Base-by-base conservation (phyloP, 305 asterid species). In the Lippia alba region DNA sequence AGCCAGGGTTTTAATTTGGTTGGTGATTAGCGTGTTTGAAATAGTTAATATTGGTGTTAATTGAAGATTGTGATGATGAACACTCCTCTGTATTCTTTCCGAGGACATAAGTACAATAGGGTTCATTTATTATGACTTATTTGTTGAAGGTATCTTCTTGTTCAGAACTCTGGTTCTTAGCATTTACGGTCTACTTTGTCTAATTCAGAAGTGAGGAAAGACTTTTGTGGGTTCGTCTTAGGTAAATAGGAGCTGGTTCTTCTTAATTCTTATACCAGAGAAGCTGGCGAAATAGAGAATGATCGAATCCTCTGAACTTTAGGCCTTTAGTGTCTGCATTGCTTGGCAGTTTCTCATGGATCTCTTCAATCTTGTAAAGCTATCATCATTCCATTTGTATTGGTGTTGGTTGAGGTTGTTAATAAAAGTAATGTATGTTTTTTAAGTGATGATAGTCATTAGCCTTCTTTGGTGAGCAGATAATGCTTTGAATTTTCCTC, bases 71-170 rank as follows among this genome's bases (percentile, higher is more conserved):
- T 53, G 58, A 16, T 9, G 15, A 19, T n/a, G 45, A 36, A 41
- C 9, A 4, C 41, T 36, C 41, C 41, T 36, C 41, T 20, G 0
- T 60, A 5, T 59, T 17, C 14, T 8, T 33, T 36, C 41, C 41
- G 5, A 36, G 5, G 5, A 36, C 41, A 4, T 36, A 4, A 36
- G 56, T 34, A 48, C 41, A 7, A 30, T 3, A 46, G 20, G 18
- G 12, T 45, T 15, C n/a, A 16, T 4, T 46, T 53, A 15, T 55
- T 24, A 45, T 16, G 48, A 56, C 49, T 76, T 71, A 24, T 40
- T 48, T 70, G 54, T 56, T 61, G 45, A 55, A 67, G 44, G 12
- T 50, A 12, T 16, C 64, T 49, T 68, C 39, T 8, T 8, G 44
- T 15, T 67, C 34, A 15, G 15, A 46, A 6, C 32, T 46, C 32